A percentile compares a stretch with the other conserved stretches of the same genome.
phyloP scores from a whole-genome alignment of 2,329 filamentous ascomycete genomes.

The Penicillium italicum region DNA sequence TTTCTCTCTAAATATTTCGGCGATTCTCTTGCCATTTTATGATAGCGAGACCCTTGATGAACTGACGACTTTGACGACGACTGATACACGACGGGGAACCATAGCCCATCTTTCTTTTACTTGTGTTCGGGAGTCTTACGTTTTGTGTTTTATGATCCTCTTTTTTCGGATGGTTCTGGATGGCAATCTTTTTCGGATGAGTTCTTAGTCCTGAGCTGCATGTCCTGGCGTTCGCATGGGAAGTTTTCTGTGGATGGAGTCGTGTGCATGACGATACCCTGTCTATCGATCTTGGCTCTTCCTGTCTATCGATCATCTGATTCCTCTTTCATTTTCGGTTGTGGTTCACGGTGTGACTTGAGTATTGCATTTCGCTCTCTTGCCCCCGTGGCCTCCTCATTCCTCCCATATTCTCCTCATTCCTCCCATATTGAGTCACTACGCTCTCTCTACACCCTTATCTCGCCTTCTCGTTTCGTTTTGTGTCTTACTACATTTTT shows the following conservation, averaged over 20 bases:
- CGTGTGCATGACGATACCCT: slow-evolving; percentile 36
- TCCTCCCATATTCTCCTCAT: not conserved
- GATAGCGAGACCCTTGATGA: slow-evolving; percentile 28
- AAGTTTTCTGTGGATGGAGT: slow-evolving; percentile 26
- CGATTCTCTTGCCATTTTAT: slow-evolving; percentile 13
- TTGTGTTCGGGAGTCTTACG: slow-evolving; percentile 27
- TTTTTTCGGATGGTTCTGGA: slow-evolving; percentile 9
- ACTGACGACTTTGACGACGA: slow-evolving; percentile 36
- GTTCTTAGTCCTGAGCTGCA: slow-evolving; percentile 22
- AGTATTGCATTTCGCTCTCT: slow-evolving; percentile 2
- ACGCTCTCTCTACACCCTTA: not conserved
- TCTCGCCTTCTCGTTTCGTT: slow-evolving; percentile 10
- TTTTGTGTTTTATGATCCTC: slow-evolving; percentile 21
- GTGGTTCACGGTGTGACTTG: slow-evolving; percentile 21
- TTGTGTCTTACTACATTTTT: slow-evolving; percentile 27
- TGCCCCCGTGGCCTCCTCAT: not conserved
- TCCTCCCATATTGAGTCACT: not conserved
- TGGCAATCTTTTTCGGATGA: slow-evolving; percentile 15
- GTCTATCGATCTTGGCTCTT: slow-evolving; percentile 17
- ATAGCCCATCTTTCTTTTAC: slow-evolving; percentile 8
- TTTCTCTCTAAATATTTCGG: slow-evolving; percentile 19
- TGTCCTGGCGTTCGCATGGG: slow-evolving; percentile 31
- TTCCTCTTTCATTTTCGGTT: slow-evolving; percentile 19
- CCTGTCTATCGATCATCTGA: slow-evolving; percentile 25
- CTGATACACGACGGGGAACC: slow-evolving; percentile 31